Base-by-base conservation (phyloP, 805 yeast genomes). In the Hemisphaericaspora nanyangensis region DNA sequence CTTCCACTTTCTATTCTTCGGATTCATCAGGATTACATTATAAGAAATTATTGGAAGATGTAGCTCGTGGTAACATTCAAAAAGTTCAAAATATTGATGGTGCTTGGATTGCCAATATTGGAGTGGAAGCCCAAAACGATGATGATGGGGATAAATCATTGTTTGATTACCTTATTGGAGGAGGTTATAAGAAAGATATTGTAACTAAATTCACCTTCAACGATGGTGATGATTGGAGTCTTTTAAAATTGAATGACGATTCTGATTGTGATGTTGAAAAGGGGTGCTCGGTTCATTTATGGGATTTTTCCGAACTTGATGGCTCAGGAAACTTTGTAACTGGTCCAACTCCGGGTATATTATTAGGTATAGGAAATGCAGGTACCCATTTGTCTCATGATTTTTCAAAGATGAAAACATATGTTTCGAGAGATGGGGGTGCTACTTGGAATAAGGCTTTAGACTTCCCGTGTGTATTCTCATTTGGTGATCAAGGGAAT, bases 401-500 rank as follows among this genome's bases (percentile, higher is more conserved):
- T n/a, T 13, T 45, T 10, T 34, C 40, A 3, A 35, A 47, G n/a
- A 34, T 57, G 46, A 50, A 49, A 27, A 78, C 93, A 1, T 88
- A 68, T 54, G 54, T 85, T 6, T 83, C 95, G 0, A 64, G 82
- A 40, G 88, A 87, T 62, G 89, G 86, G 18, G 95, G 96, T 19
- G 52, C 68, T n/a, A 64, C 82, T 0, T 87, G 95, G 95, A 58
- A 61, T 19, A 55, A 65, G 39, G 74, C 79, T 1, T 49, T 78
- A 11, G 76, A 77, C 18, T 72, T 68, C 31, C 76, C 85, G 2
- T 67, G 76, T 28, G 44, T 68, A 3, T 77, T 75, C 45, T 70
- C 79, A 1, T 80, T 79, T 61, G 95, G 91, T 34, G 95, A 87
- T 58, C 77, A 75, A 42, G 96, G 95, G 25, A 84, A 86, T 51